A percentile compares a stretch with the other conserved stretches of the same genome.
Conservation (phyloP, 1,284 basidiomycete species). For the Rhodotorula sp. region DNA sequence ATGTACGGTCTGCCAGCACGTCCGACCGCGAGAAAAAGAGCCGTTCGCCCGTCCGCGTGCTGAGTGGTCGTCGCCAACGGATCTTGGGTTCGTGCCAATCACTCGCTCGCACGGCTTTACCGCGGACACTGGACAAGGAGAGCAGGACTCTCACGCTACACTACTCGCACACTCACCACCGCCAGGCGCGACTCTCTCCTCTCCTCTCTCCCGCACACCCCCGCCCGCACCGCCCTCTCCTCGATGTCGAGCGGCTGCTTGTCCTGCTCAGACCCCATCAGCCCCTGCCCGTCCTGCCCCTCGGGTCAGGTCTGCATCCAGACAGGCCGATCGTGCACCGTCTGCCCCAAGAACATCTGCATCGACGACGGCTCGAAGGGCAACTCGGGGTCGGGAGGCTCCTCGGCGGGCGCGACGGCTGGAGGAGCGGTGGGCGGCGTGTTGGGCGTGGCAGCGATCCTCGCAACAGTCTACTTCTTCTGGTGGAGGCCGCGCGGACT, state of each 20-base stretch:
- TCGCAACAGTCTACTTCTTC: constrained; percentile 40
- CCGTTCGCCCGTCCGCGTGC: no score
- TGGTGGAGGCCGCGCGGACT: constrained; percentile 42
- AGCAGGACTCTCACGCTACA: constrained; percentile 3
- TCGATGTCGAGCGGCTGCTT: constrained; percentile 29
- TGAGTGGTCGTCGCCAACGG: no score
- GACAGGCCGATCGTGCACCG: constrained; percentile 21
- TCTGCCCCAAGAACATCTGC: constrained; percentile 40
- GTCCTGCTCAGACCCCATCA: constrained; percentile 28
- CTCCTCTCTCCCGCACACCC: neutral
- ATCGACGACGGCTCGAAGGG: constrained; percentile 4
- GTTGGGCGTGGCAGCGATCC: constrained; percentile 34
- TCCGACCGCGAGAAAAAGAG: no score
- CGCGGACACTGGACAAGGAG: no score
- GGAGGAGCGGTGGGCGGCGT: constrained; percentile 43
- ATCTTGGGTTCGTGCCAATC: no score
- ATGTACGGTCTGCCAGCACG: no score
- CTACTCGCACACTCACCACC: neutral
- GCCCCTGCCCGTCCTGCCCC: constrained; percentile 31
- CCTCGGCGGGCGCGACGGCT: constrained; percentile 35
- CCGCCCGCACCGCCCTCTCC: neutral
- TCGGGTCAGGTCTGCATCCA: constrained; percentile 32
- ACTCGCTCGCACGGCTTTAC: no score
- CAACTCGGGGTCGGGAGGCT: constrained; percentile 7
- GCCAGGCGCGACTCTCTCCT: neutral